These are phyloP conservation scores for Ascochyta pisi DNA, from an alignment of 2,329 filamentous ascomycete species.

Conservation along the genomic window DNA sequence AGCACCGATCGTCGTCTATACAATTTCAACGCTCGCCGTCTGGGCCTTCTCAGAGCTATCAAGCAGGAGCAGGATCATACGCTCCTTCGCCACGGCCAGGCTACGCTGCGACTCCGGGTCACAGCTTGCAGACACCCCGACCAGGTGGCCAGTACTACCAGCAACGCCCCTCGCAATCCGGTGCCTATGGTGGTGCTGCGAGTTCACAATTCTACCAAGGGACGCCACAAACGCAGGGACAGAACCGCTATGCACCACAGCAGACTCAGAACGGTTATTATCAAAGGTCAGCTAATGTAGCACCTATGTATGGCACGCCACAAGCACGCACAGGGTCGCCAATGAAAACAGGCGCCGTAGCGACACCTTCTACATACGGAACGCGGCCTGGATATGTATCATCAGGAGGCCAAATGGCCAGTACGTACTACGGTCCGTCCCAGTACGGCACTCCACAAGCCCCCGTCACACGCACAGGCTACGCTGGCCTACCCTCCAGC, in stretches of 20 bases:
- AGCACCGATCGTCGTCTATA: constrained; percentile 46
- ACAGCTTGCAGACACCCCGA: constrained; percentile 43
- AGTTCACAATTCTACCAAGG: constrained; percentile 44
- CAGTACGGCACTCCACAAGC: constrained; percentile 44
- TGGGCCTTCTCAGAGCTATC: constrained; percentile 37
- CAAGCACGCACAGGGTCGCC: constrained; percentile 46
- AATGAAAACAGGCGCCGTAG: constrained; percentile 39
- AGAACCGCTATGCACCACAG: constrained; percentile 42
- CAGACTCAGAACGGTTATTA: constrained; percentile 42
- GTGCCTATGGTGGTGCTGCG: constrained; percentile 36
- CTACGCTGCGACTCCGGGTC: constrained; percentile 38
- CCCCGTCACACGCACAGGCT: constrained; percentile 32
- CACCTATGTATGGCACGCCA: constrained; percentile 43
- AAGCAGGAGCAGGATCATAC: constrained; percentile 38
- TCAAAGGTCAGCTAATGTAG: constrained; percentile 42
- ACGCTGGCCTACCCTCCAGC: constrained; percentile 22
- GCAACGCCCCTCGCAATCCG: constrained; percentile 39
- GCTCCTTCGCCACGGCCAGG: constrained; percentile 33
- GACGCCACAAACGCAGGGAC: constrained; percentile 42
- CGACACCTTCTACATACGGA: constrained; percentile 34
- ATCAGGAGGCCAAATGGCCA: constrained; percentile 40
- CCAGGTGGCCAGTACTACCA: constrained; percentile 40
- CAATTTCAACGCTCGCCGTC: constrained; percentile 46
- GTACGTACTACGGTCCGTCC: constrained; percentile 42
- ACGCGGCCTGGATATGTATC: constrained; percentile 40